phyloP scores from a whole-genome alignment of 345 rosid species.

The Salix viminalis region DNA sequence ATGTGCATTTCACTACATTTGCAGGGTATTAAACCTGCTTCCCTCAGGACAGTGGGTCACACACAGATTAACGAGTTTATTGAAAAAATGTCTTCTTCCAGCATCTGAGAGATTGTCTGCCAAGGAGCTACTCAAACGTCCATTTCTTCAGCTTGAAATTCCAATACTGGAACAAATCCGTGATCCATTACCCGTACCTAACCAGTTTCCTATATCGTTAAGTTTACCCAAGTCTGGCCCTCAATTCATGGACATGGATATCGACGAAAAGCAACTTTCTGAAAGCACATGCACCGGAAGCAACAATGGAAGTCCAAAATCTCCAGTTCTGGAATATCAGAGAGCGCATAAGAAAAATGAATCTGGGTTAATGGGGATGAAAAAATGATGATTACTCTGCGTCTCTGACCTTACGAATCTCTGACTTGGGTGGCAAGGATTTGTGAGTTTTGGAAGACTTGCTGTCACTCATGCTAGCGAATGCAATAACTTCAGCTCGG shows the following conservation, averaged over 20 bases:
- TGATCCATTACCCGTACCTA: constrained; percentile 43
- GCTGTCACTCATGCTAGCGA: not conserved
- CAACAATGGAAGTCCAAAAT: constrained; percentile 28
- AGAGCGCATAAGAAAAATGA: constrained; percentile 41
- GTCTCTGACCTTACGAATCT: constrained; percentile 52
- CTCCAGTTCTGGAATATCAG: constrained; percentile 46
- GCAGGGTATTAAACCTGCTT: constrained; percentile 67
- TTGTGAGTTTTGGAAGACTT: not conserved
- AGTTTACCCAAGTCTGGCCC: constrained; percentile 49
- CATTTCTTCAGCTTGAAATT: constrained; percentile 40
- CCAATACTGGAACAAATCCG: constrained; percentile 43
- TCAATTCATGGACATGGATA: constrained; percentile 59
- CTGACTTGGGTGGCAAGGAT: constrained; percentile 46
- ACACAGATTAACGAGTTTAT: constrained; percentile 58
- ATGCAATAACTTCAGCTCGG: not conserved
- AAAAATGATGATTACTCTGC: constrained; percentile 39
- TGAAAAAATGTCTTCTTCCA: constrained; percentile 71
- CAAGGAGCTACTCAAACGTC: constrained; percentile 58
- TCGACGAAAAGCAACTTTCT: constrained; percentile 35
- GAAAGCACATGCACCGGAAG: constrained; percentile 41
- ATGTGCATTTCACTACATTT: not conserved
- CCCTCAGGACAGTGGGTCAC: constrained; percentile 56
- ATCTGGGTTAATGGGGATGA: constrained; percentile 48
- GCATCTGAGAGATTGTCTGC: constrained; percentile 72
- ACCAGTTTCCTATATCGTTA: not conserved